phyloP scores from a whole-genome alignment of 441 rosid species.

The Adansonia grandidieri region DNA sequence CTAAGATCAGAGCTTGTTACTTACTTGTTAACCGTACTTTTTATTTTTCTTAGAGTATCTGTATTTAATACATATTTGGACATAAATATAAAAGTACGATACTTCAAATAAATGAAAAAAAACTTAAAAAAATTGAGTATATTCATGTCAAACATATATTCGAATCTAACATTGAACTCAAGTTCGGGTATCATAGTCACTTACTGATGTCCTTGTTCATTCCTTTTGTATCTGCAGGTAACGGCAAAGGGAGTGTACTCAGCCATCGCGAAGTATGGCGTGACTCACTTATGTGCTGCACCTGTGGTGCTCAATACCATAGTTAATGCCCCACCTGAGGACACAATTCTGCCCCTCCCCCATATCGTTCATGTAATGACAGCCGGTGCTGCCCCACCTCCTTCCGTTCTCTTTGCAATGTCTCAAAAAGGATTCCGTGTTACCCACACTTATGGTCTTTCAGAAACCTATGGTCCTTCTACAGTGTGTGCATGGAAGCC shows the following conservation, averaged over 20 bases:
- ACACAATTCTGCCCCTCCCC: slow-evolving; percentile 83
- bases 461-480: slow-evolving; percentile 88
- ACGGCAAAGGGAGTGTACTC: slow-evolving; percentile 78
- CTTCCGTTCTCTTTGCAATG: slow-evolving; percentile 71
- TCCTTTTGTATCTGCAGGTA: too few species aligned
- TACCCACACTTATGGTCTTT: slow-evolving; percentile 84
- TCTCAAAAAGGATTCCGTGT: slow-evolving; percentile 74
- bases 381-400: slow-evolving; percentile 94
- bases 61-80: too few species aligned
- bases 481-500: slow-evolving; percentile 91
- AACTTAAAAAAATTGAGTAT: too few species aligned
- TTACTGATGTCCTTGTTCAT: neutral
- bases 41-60: too few species aligned
- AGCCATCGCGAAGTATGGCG: slow-evolving; percentile 71
- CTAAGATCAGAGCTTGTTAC: neutral
- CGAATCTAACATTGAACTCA: too few species aligned
- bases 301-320: slow-evolving; percentile 84
- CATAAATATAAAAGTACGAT: too few species aligned
- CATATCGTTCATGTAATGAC: slow-evolving; percentile 76
- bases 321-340: slow-evolving; percentile 68
- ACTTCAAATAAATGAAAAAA: too few species aligned
- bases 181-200: too few species aligned
- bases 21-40: neutral
- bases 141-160: too few species aligned
- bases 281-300: slow-evolving; percentile 82